phyloP scores from a whole-genome alignment of 164 flowering plant genomes.

The Dillenia turbinata region DNA sequence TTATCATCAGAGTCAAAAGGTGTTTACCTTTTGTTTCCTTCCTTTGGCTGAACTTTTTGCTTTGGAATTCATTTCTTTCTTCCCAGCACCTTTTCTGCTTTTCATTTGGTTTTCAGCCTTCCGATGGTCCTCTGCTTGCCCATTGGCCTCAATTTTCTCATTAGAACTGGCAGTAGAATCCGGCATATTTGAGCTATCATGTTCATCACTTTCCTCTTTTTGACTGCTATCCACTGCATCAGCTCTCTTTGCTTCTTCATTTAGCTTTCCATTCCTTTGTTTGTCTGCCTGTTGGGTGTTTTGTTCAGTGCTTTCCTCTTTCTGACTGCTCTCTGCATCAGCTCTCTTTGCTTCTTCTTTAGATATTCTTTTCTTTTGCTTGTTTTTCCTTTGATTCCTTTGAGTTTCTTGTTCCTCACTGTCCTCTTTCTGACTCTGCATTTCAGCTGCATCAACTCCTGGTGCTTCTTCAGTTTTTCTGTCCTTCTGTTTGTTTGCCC shows the following conservation, averaged over 20 bases:
- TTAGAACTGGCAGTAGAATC: conserved; percentile 20
- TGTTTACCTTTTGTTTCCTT: conserved; percentile 59
- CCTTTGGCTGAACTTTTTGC: conserved; percentile 48
- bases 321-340: conserved; percentile 1
- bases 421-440: conserved; percentile 1
- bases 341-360: conserved; percentile 11
- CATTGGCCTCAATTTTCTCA: conserved; percentile 21
- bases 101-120: conserved; percentile 26
- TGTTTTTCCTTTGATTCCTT: conserved; percentile 42
- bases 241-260: conserved; percentile 8
- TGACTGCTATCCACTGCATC: conserved; percentile 4
- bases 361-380: conserved; percentile 23
- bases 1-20: not conserved
- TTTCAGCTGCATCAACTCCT: conserved; percentile 6
- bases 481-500: conserved; percentile 36
- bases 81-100: conserved; percentile 27
- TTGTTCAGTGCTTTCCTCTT: not conserved
- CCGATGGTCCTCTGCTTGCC: conserved; percentile 14
- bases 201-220: conserved; percentile 20
- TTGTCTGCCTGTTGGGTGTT: too few species aligned
- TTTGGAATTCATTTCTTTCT: conserved; percentile 35
- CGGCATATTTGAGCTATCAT: conserved; percentile 11
- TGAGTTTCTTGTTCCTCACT: conserved; percentile 12
- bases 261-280: too few species aligned
- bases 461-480: conserved; percentile 14